Conservation (phyloP, 805 yeast genomes). For the Yamadazyma olivae region DNA sequence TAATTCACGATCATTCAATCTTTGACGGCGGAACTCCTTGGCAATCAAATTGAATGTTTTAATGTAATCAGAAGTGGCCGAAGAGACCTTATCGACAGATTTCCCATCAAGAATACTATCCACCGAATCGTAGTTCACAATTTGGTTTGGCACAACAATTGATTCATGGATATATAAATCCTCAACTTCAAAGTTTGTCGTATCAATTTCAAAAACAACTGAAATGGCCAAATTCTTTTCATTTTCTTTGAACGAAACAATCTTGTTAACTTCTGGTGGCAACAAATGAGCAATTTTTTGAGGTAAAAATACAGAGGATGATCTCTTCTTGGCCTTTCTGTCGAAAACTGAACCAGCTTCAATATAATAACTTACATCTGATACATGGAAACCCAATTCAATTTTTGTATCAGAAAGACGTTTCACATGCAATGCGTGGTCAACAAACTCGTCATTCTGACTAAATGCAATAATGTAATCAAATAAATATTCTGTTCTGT, state of each 20-base stretch:
- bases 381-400: slow-evolving; percentile 82
- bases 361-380: slow-evolving; percentile 73
- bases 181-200: slow-evolving; percentile 65
- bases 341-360: slow-evolving; percentile 76
- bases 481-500: slow-evolving; percentile 51
- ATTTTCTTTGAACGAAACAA: slow-evolving; percentile 59
- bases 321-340: slow-evolving; percentile 85
- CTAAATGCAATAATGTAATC: slow-evolving; percentile 67
- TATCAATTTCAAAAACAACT: slow-evolving; percentile 76
- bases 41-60: slow-evolving; percentile 64
- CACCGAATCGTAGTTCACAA: slow-evolving; percentile 52
- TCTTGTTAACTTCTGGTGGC: slow-evolving; percentile 61
- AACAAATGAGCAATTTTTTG: slow-evolving; percentile 67
- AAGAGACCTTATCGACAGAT: slow-evolving; percentile 29
- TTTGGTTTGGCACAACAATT: slow-evolving; percentile 59
- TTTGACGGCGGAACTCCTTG: slow-evolving; percentile 64
- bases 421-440: slow-evolving; percentile 82
- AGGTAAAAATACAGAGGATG: slow-evolving; percentile 83
- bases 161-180: slow-evolving; percentile 78
- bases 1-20: slow-evolving; percentile 50
- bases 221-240: slow-evolving; percentile 66
- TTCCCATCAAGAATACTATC: slow-evolving; percentile 45
- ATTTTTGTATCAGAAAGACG: slow-evolving; percentile 55
- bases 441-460: slow-evolving; percentile 57
- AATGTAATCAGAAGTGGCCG: slow-evolving; percentile 64